Conservation (phyloP, 208 protist species). For the Crithidia brevicula region DNA sequence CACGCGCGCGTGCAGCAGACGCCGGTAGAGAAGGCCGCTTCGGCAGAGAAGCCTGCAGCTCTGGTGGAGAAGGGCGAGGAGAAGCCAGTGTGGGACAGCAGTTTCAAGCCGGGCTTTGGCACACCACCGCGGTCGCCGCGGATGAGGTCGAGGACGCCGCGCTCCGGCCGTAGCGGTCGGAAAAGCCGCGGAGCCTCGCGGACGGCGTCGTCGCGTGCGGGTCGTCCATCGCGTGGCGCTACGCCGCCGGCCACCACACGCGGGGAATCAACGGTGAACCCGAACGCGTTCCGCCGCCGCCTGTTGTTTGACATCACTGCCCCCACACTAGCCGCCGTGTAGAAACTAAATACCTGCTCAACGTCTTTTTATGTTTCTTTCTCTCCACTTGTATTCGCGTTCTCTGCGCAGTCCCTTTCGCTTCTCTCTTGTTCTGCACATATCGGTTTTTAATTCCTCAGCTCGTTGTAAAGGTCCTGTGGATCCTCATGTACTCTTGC, state of each 20-base stretch:
- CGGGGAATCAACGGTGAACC: conserved; percentile 5
- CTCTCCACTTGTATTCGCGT: not conserved
- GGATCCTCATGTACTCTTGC: too few relatives aligned
- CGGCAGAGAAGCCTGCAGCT: not conserved
- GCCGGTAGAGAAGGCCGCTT: not conserved
- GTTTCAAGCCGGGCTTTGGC: conserved; percentile 18
- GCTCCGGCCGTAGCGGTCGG: conserved; percentile 2
- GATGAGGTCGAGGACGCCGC: not conserved
- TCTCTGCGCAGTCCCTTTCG: too few relatives aligned
- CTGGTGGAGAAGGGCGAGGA: conserved; percentile 2
- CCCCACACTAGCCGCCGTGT: conserved; percentile 17
- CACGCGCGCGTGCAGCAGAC: conserved; percentile 4
- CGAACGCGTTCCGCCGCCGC: conserved; percentile 37
- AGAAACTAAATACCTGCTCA: not conserved
- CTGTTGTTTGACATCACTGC: conserved; percentile 41
- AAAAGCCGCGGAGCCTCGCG: not conserved
- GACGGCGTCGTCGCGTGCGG: conserved; percentile 17
- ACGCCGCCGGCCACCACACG: conserved; percentile 10
- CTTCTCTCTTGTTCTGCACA: too few relatives aligned
- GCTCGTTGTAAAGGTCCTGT: too few relatives aligned
- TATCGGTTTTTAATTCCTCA: not conserved
- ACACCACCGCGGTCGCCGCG: conserved; percentile 7
- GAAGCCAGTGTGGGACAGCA: conserved; percentile 19
- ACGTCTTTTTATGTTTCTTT: not conserved
- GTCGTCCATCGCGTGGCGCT: conserved; percentile 12